These are phyloP conservation scores for Neocallimastix lanati DNA, from an alignment of 192 early-diverging fungal genomes.

Conservation along the genomic window DNA sequence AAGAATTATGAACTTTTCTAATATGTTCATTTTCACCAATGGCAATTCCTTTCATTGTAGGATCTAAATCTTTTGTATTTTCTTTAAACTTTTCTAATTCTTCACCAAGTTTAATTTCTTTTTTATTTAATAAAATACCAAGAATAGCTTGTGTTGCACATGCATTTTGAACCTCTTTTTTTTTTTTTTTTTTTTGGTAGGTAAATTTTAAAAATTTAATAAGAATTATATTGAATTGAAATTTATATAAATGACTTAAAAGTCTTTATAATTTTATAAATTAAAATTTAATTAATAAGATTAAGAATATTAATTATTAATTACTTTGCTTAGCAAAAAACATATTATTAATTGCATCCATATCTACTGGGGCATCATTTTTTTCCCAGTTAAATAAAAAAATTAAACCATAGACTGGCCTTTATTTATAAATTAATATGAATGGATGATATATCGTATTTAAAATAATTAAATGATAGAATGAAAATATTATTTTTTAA, in stretches of 20 bases:
- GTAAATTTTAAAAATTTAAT: too few species aligned
- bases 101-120: conserved; percentile 46
- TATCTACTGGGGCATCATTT: conserved; percentile 9
- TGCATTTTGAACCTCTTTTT: conserved; percentile 36
- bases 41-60: conserved; percentile 50
- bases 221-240: too few species aligned
- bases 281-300: too few species aligned
- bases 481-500: too few species aligned
- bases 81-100: conserved; percentile 45
- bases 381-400: conserved; percentile 67
- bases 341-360: conserved; percentile 15
- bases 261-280: too few species aligned
- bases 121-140: conserved; percentile 48
- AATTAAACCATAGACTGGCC: conserved; percentile 57
- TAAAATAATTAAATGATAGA: too few species aligned
- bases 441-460: background rate
- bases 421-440: too few species aligned
- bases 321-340: conserved; percentile 46
- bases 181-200: too few species aligned
- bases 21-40: conserved; percentile 60
- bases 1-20: conserved; percentile 20
- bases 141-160: conserved; percentile 76
- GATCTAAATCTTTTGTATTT: conserved; percentile 42
- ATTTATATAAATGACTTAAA: too few species aligned
- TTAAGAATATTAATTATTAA: too few species aligned